phyloP scores from a whole-genome alignment of 208 protist genomes.

The Willaertia magna region DNA sequence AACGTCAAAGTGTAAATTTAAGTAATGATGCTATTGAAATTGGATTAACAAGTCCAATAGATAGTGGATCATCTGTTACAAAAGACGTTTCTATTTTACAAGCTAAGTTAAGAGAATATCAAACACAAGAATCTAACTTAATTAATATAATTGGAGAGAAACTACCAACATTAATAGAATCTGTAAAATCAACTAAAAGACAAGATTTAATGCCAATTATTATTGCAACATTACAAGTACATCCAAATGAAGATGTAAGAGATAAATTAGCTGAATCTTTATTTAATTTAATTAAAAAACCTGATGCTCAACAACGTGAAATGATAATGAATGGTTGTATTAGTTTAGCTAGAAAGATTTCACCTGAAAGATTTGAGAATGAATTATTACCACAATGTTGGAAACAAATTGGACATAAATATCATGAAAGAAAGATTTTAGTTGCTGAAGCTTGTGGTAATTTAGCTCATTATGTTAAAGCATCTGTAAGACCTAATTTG shows the following conservation, averaged over 20 bases:
- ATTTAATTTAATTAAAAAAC: conserved; percentile 9
- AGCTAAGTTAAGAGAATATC: neutral
- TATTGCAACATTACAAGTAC: neutral
- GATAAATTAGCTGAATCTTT: neutral
- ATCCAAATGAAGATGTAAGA: neutral
- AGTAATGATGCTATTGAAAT: no score
- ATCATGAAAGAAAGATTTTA: conserved; percentile 4
- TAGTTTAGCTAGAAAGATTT: neutral
- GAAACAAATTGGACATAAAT: conserved; percentile 2
- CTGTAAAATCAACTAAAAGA: neutral
- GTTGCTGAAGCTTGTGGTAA: conserved; percentile 3
- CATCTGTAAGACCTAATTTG: neutral
- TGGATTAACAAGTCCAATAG: no score
- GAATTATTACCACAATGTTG: conserved; percentile 15
- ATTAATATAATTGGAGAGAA: neutral
- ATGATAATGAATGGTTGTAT: conserved; percentile 16
- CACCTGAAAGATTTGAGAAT: conserved; percentile 2
- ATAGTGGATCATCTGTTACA: neutral
- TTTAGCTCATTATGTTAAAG: neutral
- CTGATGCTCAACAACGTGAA: neutral
- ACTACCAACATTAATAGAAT: neutral
- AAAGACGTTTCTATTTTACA: neutral
- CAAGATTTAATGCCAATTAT: conserved; percentile 14
- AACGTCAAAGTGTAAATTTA: neutral
- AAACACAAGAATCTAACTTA: neutral